Conservation (phyloP, 768 basidiomycete species). For the Russula brevipes region DNA sequence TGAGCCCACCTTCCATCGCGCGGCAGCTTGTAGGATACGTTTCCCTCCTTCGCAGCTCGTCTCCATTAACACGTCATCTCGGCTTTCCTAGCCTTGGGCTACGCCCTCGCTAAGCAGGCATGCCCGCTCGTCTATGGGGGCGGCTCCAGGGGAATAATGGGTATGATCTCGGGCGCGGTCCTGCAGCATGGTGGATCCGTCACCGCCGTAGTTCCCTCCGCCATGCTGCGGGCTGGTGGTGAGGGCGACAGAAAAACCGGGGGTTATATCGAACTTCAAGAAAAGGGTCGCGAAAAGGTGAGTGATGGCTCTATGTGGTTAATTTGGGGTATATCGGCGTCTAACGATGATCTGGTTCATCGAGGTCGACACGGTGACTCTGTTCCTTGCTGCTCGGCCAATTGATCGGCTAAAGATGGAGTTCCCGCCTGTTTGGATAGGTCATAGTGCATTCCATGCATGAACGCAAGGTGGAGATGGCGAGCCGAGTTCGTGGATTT, state of each 20-base stretch:
- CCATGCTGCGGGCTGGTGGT: slow-evolving; percentile 64
- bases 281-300: slow-evolving; percentile 36
- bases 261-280: slow-evolving; percentile 30
- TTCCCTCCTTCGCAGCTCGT: background rate
- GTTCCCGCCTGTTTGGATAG: slow-evolving; percentile 31
- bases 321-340: no score
- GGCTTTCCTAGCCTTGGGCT: slow-evolving; percentile 54
- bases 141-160: slow-evolving; percentile 82
- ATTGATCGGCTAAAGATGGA: background rate
- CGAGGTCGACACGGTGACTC: slow-evolving; percentile 11
- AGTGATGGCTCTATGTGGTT: background rate
- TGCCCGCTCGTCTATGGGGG: slow-evolving; percentile 84
- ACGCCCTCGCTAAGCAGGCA: slow-evolving; percentile 55
- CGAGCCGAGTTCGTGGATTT: slow-evolving; percentile 71
- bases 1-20: slow-evolving; percentile 52
- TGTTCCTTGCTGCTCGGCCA: background rate
- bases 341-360: background rate
- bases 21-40: slow-evolving; percentile 60
- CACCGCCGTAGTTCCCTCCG: slow-evolving; percentile 72
- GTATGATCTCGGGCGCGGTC: slow-evolving; percentile 62
- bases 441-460: slow-evolving; percentile 80
- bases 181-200: slow-evolving; percentile 64
- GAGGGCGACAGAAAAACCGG: slow-evolving; percentile 41
- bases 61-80: background rate
- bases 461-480: slow-evolving; percentile 90